A percentile compares a stretch with the other conserved stretches of the same genome.
Evolutionary conservation across 2,329 filamentous ascomycete genomes (phyloP).

Genomic region (Tothia fuscella): DNA sequence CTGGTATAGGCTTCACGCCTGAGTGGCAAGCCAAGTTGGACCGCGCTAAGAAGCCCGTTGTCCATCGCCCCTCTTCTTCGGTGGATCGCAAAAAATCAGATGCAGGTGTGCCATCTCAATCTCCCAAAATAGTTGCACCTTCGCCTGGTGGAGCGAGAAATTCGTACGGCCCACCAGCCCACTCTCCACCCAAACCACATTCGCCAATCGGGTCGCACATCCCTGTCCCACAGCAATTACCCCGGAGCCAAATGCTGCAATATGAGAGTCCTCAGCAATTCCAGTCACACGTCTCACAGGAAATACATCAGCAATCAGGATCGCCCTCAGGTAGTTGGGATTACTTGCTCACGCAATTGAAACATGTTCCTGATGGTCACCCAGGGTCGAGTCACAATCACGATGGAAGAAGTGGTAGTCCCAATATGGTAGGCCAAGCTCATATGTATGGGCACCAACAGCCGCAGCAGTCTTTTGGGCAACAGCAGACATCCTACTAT

Average conservation of each 20-base stretch:
- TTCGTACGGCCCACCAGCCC: too few relatives aligned
- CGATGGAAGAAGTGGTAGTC: too few relatives aligned
- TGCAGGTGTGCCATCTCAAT: slow-evolving; percentile 13
- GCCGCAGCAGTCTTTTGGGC: not conserved
- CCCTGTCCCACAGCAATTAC: slow-evolving; percentile 8
- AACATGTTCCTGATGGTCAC: not conserved
- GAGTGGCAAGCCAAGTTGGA: slow-evolving; percentile 25
- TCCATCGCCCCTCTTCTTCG: too few relatives aligned
- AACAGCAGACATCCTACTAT: not conserved
- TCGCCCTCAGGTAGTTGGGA: not conserved
- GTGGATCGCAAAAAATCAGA: slow-evolving; percentile 11
- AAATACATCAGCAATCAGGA: slow-evolving; percentile 6
- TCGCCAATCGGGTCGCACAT: slow-evolving; percentile 10
- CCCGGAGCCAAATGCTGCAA: slow-evolving; percentile 17
- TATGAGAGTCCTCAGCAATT: slow-evolving; percentile 35
- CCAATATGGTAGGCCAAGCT: too few relatives aligned
- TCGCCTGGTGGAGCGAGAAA: too few relatives aligned
- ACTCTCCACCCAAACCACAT: not conserved
- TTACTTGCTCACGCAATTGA: slow-evolving; percentile 2
- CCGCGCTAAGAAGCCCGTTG: too few relatives aligned
- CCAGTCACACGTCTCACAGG: slow-evolving; percentile 26
- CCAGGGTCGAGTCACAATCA: not conserved
- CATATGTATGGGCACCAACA: not conserved
- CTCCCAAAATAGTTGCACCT: slow-evolving; percentile 10
- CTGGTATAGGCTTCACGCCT: slow-evolving; percentile 28